Base-by-base conservation (phyloP, 371 early-diverging fungal species). In the Capillidium rhysosporum region DNA sequence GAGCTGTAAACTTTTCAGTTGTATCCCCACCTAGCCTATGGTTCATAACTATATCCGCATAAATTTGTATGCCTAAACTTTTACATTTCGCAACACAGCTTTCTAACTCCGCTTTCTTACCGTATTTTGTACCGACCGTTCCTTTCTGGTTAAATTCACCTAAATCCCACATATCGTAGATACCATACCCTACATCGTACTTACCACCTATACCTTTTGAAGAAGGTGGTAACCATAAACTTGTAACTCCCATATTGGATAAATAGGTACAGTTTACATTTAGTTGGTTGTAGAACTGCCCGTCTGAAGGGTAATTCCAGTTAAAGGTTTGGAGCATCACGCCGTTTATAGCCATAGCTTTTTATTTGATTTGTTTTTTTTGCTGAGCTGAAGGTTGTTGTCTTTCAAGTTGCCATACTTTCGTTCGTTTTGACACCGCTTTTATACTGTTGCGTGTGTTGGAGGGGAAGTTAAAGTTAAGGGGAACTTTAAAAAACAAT, bases 141-240 rank as follows among this genome's bases (percentile, higher is more conserved):
- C 63, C 61, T 46, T 69, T 66, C 40, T 66, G 65, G 26, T 69
- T 61, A 54, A 66, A 67, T 45, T 69, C 67, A 12, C 69, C 65
- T 29, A 69, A 45, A 40, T 69, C 69, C 67, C 65, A 69, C 23
- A 67, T 45, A 46, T 69, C 63, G 47, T 67, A 68, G 30, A 54
- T 55, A 25, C 59, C 66, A 46, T 67, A 67, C 2, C 65, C 67
- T 14, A 65, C 65, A 58, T 63, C 61, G 40, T 56, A 51, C 20
- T 40, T 44, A 26, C 57, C 49, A 34, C 56, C 57, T 5, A 21
- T 46, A 5, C 59, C 64, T 46, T 61, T 63, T 0, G 61, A 49
- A 4, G 59, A 48, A 31, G 64, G 64, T 25, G 61, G 64, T n/a
- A 63, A 43, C 61, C 61, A 61, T 5, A 61, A 25, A 7, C 46